A percentile compares a stretch with the other conserved stretches of the same genome.
Evolutionary conservation across 257 asterid species (phyloP).

Genomic region (Apocynum venetum): DNA sequence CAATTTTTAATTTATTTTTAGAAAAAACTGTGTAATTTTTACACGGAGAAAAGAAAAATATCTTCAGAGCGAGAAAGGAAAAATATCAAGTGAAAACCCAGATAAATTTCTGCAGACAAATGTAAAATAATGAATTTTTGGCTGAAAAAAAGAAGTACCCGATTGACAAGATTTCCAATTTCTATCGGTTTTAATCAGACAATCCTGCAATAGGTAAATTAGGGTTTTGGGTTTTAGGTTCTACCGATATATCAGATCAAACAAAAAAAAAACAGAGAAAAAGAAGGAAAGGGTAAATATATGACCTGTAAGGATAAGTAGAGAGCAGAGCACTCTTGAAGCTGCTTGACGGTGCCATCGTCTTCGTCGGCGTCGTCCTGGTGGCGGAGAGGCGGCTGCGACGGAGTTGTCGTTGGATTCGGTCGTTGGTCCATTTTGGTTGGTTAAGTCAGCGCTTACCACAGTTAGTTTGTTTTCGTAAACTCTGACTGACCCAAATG

Average conservation of each 20-base stretch:
- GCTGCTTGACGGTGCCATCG: constrained; percentile 71
- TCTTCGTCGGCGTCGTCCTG: constrained; percentile 57
- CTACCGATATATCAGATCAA: neutral
- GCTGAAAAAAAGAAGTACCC: constrained; percentile 27
- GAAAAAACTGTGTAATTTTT: neutral
- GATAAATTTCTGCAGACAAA: neutral
- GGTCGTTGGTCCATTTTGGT: constrained; percentile 17
- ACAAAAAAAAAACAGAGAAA: neutral
- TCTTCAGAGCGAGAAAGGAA: neutral
- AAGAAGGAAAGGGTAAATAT: neutral
- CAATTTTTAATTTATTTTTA: too few species aligned
- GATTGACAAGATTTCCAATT: constrained; percentile 76
- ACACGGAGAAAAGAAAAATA: neutral
- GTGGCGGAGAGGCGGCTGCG: constrained; percentile 33
- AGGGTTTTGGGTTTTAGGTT: constrained; percentile 19
- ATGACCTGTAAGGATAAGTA: constrained; percentile 63
- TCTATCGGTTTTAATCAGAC: constrained; percentile 51
- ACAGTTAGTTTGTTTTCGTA: neutral
- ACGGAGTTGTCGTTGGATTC: constrained; percentile 17
- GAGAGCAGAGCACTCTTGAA: constrained; percentile 62
- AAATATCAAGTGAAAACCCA: too few species aligned
- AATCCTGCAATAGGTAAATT: constrained; percentile 44
- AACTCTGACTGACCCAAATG: too few species aligned
- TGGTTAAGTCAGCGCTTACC: neutral
- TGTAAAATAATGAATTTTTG: neutral